Percentiles rank a stretch among this genome's conserved stretches.
These are phyloP conservation scores for Neurospora tetraspora DNA, from an alignment of 495 filamentous ascomycete genomes.

Conservation along the genomic window DNA sequence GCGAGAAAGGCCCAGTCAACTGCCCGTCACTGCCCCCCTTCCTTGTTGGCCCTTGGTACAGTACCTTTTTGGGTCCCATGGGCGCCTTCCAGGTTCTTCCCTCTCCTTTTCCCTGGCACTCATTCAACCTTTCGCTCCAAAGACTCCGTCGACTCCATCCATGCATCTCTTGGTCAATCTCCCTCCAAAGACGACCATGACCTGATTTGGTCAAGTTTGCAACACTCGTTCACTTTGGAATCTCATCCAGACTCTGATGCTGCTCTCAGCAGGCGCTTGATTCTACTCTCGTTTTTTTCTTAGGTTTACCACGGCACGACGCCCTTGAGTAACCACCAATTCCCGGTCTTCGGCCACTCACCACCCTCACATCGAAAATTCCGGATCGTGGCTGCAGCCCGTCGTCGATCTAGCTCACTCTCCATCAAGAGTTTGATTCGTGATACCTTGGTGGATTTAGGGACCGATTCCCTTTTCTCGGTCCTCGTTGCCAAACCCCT, in stretches of 20 bases:
- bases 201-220: not conserved
- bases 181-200: not conserved
- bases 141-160: not conserved
- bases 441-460: not conserved
- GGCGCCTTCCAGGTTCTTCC: slow-evolving; percentile 1
- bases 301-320: slow-evolving; percentile 1
- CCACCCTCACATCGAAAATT: not conserved
- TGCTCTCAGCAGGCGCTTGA: not conserved
- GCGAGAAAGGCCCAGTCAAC: not conserved
- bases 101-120: not conserved
- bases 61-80: not conserved
- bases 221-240: not conserved
- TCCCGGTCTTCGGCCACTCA: not conserved
- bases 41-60: not conserved
- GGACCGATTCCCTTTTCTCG: slow-evolving; percentile 1
- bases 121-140: not conserved
- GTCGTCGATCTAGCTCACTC: slow-evolving; percentile 6
- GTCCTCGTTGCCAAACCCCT: not conserved
- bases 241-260: not conserved
- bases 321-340: slow-evolving; percentile 1
- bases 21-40: not conserved
- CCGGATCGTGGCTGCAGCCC: slow-evolving; percentile 12
- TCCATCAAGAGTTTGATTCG: not conserved
- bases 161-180: not conserved
- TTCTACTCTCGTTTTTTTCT: slow-evolving; percentile 16